Base-by-base conservation (phyloP, 2,329 filamentous ascomycete genomes). In the Scedosporium dehoogii region DNA sequence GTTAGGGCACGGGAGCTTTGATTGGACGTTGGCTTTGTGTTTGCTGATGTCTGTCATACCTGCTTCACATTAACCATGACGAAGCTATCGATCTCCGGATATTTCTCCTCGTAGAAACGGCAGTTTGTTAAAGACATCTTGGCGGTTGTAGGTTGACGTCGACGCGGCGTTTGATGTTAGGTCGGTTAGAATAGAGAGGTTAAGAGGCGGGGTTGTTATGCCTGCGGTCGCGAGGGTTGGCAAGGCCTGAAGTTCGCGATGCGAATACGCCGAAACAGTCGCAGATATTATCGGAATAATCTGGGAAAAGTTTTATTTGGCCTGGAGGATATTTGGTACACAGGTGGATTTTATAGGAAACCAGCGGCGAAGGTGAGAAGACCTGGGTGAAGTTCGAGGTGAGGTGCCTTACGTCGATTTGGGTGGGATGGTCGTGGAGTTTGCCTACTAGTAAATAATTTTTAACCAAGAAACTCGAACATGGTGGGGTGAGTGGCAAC, bases 31-130 rank as follows among this genome's bases (percentile, higher is more conserved):
- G 10, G 9, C 33, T 38, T 38, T 59, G 6, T 10, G 51, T 42
- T 29, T 44, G n/a, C n/a, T 38, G 55, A 29, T 27, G n/a, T 18
- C n/a, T n/a, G 33, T 27, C 60, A 56, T 62, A 62, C 96, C 60
- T 62, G 92, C 85, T 96, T 96, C 72, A 97, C 94, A 78, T 97
- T 99, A 76, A 99, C 94, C 94, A 99, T 99, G 75, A 99, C 96
- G 79, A 97, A 97, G 83, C 91, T 96, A 80, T 99, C 94, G 75
- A 99, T 62, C 62, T 63, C 58, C 70, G 75, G 73, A 66, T 89
- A 97, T 79, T 96, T 96, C 81, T 96, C 91, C 84, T 96, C 92
- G 77, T 96, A 97, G 79, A 96, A 97, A 72, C 92, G 91, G 79
- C 90, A 96, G 81, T 96, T 96, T 75, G 90, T 94, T 81, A 96